Base-by-base conservation (phyloP, 331 rosid genomes). In the Malus hybrid region DNA sequence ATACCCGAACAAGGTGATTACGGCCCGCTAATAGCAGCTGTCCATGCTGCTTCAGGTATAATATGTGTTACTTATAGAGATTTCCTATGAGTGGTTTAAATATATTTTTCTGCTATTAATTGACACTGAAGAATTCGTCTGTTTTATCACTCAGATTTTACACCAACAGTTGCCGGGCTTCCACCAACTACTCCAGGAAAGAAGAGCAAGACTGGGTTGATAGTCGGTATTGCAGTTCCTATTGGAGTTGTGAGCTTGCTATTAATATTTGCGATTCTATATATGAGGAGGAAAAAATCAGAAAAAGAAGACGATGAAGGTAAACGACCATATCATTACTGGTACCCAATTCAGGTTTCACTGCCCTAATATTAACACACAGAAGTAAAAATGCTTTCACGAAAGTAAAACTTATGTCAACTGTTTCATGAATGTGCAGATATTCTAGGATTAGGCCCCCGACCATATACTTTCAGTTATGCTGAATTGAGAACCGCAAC, bases 291-390 rank as follows among this genome's bases (percentile, higher is more conserved):
- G 57, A 73, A 73, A 57, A 65, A 10, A 16, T 50, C 61, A 18
- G 36, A 15, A n/a, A 18, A 22, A 26, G 57, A 57, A 4, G 73
- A 72, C 11, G 75, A 72, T n/a, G 82, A 79, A 66, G 82, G 82
- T 79, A 73, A 4, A 22, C 3, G 14, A 42, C 48, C 48, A 42
- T 42, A 42, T 42, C 1, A 42, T 10, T 42, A 42, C 0, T 42
- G 14, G 13, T 42, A 10, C 1, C 48, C 5, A 42, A 10, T 42
- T 42, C 14, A 42, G 48, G 48, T 42, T 42, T 42, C 14, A 0
- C 1, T 42, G 48, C 5, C 5, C 13, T 10, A 3, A 42, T 3
- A 42, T 42, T 42, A 42, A 3, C 48, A 42, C 14, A 42, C 5
- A 10, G 1, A 42, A 42, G 48, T 42, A 42, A 3, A 1, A 42